phyloP scores from a whole-genome alignment of 78 protist genomes.

The Dictyostelium discoideum region DNA sequence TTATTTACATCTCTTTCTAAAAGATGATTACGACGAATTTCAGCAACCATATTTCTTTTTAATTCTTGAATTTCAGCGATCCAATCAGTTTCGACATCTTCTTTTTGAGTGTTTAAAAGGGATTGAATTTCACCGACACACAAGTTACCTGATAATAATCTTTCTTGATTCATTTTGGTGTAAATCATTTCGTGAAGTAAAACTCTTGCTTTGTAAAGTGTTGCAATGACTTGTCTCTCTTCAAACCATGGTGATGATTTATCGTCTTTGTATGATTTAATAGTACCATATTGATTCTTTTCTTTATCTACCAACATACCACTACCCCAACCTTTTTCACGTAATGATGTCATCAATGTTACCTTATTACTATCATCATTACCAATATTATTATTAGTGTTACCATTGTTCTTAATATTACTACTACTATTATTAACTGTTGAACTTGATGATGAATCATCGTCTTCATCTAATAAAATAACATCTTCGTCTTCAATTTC shows the following conservation, averaged over 20 bases:
- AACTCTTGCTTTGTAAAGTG: conserved; percentile 43
- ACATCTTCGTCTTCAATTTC: conserved; percentile 27
- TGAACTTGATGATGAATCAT: background rate
- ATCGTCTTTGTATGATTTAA: conserved; percentile 24
- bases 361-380: background rate
- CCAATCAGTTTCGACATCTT: conserved; percentile 71
- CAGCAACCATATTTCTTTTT: conserved; percentile 82
- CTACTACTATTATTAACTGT: background rate
- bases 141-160: conserved; percentile 51
- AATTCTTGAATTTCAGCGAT: conserved; percentile 81
- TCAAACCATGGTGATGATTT: conserved; percentile 70
- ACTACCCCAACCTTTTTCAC: conserved; percentile 52
- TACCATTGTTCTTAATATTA: background rate
- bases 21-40: conserved; percentile 78
- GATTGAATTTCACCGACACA: conserved; percentile 68
- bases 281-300: background rate
- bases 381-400: background rate
- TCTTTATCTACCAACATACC: background rate
- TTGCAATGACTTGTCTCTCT: conserved; percentile 62
- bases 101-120: conserved; percentile 75
- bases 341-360: background rate
- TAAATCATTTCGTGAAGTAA: conserved; percentile 44
- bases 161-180: conserved; percentile 50
- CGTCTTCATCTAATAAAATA: conserved; percentile 20
- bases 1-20: conserved; percentile 80